Base-by-base conservation (phyloP, 139 green algal species). In the Chlamydomonas schloesseri region DNA sequence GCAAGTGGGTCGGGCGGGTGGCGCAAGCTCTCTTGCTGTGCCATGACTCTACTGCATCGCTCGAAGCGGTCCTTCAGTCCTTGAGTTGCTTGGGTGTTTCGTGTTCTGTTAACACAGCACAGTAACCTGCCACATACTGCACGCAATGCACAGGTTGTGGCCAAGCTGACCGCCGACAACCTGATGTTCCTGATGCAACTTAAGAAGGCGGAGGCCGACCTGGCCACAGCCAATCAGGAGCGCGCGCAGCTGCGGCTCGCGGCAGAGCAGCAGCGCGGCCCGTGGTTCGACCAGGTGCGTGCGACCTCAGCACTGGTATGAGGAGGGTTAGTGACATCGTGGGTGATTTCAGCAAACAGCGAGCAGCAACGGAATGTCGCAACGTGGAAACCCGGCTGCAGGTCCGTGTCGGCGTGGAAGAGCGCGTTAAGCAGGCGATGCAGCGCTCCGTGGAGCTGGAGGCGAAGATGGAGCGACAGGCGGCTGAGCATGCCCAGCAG, bases 131-230 rank as follows among this genome's bases (percentile, higher is more conserved):
- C n/a, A n/a, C n/a, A n/a, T n/a, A n/a, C n/a, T n/a, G n/a, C n/a
- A n/a, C n/a, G n/a, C n/a, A n/a, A n/a, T n/a, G n/a, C 42, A 55
- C 78, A 94, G 91, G 90, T 90, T 26, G 89, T 95, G 47, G 92
- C 92, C 18, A 90, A 92, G 62, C 88, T 95, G 53, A 95, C 92
- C 11, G 92, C 90, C 4, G 92, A 95, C 92, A 95, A 95, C 88
- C 83, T 95, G 20, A 86, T 94, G 46, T 94, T 95, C 85, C 67
- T 95, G 57, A 93, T 93, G 83, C 88, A 90, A 47, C 84, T 94
- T 8, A 90, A 88, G 28, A 92, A 92, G 57, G 82, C 88, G 26
- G 92, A 95, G 87, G 83, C 83, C 31, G 87, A 91, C 47, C 86
- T 93, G 37, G 87, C 76, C 0, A 77, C 76, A 1, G 90, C 88